Conservation (phyloP, 2,329 filamentous ascomycete genomes). For the Epichloe gansuensis region DNA sequence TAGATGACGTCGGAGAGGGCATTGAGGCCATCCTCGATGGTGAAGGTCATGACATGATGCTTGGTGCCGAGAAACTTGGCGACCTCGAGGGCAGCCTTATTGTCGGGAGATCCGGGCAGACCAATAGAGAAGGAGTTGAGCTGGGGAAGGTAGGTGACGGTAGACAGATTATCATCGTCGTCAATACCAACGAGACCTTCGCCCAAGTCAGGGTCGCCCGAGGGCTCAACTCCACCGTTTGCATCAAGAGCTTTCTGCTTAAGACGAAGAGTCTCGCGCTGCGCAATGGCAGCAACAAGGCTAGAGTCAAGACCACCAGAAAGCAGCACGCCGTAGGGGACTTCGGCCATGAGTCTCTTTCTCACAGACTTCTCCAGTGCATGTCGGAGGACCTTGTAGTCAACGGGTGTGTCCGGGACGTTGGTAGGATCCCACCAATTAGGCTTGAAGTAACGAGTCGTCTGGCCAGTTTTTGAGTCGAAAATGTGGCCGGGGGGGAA, state of each 20-base stretch:
- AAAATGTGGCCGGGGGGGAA: constrained; percentile 93
- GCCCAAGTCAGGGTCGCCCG: constrained; percentile 41
- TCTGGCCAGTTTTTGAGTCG: constrained; percentile 79
- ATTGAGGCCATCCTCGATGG: constrained; percentile 92
- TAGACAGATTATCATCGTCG: constrained; percentile 77
- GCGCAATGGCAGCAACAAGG: constrained; percentile 86
- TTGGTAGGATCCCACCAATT: constrained; percentile 78
- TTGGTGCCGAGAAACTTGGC: constrained; percentile 95
- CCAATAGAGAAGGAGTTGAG: constrained; percentile 99
- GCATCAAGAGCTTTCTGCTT: constrained; percentile 48
- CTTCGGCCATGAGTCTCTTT: constrained; percentile 97
- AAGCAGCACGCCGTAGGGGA: constrained; percentile 89
- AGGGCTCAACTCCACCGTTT: constrained; percentile 30
- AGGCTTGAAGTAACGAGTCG: constrained; percentile 82
- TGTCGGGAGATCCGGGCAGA: constrained; percentile 83
- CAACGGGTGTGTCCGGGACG: constrained; percentile 67
- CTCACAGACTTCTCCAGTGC: constrained; percentile 82
- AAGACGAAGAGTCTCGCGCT: constrained; percentile 75
- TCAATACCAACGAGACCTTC: constrained; percentile 86
- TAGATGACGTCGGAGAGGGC: constrained; percentile 95
- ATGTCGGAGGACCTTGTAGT: constrained; percentile 70
- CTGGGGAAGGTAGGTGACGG: constrained; percentile 81
- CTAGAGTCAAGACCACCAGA: constrained; percentile 95
- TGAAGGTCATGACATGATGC: constrained; percentile 97
- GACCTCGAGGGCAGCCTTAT: constrained; percentile 80